These are phyloP conservation scores for Volvox reticuliferus DNA, from an alignment of 139 green algal genomes.

Conservation along the genomic window DNA sequence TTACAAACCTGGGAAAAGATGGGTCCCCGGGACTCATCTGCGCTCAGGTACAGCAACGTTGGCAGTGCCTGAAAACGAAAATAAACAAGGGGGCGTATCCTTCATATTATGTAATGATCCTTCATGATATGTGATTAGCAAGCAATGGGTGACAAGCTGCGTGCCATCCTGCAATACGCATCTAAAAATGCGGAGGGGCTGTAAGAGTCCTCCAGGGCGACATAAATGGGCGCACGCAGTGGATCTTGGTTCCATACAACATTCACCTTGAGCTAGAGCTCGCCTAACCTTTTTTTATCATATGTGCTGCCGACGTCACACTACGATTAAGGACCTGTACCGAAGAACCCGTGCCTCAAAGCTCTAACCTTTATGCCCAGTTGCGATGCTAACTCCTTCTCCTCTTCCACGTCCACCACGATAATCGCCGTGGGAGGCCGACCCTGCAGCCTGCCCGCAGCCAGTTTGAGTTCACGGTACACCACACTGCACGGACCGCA, in stretches of 20 bases:
- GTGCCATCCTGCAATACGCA: neutral
- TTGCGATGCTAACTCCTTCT: conserved; percentile 27
- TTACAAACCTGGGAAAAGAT: conserved; percentile 27
- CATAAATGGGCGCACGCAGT: neutral
- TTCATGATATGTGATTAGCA: neutral
- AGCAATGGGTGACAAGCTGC: neutral
- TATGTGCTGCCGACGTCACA: neutral
- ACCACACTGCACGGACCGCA: conserved; percentile 32
- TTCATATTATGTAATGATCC: too few relatives aligned
- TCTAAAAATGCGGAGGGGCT: neutral
- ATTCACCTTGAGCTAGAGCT: neutral
- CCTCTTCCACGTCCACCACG: conserved; percentile 33
- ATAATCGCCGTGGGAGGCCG: conserved; percentile 11
- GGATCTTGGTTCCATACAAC: too few relatives aligned
- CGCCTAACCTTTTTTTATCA: neutral
- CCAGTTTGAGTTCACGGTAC: conserved; percentile 9
- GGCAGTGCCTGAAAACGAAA: conserved; percentile 4
- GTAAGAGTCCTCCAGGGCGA: neutral
- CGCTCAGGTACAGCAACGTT: conserved; percentile 40
- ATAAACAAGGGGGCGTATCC: neutral
- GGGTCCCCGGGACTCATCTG: neutral
- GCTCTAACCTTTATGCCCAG: conserved; percentile 40
- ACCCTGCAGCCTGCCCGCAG: neutral
- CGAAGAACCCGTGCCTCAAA: neutral
- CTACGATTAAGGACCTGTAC: neutral